A percentile compares a stretch with the other conserved stretches of the same genome.
These are phyloP conservation scores for Lotmaria passim DNA, from an alignment of 208 protist species.

Conservation along the genomic window DNA sequence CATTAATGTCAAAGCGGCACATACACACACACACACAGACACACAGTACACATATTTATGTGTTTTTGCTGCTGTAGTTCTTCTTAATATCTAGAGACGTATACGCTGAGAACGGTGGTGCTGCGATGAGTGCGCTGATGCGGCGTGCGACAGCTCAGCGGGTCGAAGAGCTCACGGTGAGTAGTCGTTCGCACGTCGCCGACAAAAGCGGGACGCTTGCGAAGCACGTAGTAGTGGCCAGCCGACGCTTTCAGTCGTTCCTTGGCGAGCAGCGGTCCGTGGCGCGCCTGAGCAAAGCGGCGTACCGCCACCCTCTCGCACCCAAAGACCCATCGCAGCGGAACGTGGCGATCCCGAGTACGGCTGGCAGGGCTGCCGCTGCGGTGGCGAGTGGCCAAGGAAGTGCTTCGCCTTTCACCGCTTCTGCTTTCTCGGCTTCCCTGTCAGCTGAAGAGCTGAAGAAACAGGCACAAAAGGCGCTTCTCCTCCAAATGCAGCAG, in stretches of 20 bases:
- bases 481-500: slow-evolving; percentile 77
- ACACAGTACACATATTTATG: too few species aligned
- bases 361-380: slow-evolving; percentile 19
- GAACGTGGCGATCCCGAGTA: slow-evolving; percentile 73
- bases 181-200: background rate
- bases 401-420: background rate
- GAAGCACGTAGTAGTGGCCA: too few species aligned
- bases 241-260: slow-evolving; percentile 47
- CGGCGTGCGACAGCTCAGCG: slow-evolving; percentile 1
- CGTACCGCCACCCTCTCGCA: slow-evolving; percentile 74
- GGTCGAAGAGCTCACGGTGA: slow-evolving; percentile 13
- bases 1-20: background rate
- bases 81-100: too few species aligned
- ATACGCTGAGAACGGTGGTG: background rate
- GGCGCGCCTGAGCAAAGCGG: slow-evolving; percentile 50
- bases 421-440: background rate
- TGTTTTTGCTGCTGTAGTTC: too few species aligned
- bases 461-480: slow-evolving; percentile 68
- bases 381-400: slow-evolving; percentile 16
- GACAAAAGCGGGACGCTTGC: too few species aligned
- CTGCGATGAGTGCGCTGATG: slow-evolving; percentile 5
- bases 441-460: slow-evolving; percentile 69
- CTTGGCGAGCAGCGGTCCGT: slow-evolving; percentile 56
- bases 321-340: slow-evolving; percentile 73
- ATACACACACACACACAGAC: slow-evolving; percentile 1